Evolutionary conservation across 108 stramenopile species (phyloP).

Genomic region (Cyclotella atomus): DNA sequence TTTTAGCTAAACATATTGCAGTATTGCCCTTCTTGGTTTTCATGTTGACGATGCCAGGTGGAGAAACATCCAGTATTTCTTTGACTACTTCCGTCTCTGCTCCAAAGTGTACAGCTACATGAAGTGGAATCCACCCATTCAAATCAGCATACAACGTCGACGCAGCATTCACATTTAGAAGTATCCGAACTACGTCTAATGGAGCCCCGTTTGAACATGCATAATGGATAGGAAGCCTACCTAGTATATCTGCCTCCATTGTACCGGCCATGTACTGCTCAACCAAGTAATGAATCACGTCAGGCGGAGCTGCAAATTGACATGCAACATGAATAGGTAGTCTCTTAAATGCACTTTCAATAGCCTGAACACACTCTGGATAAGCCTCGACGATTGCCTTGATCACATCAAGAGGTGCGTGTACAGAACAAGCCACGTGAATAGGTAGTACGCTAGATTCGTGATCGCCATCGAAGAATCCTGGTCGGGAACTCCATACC

Average conservation of each 20-base stretch:
- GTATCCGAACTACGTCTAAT: conserved; percentile 69
- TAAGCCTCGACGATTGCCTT: conserved; percentile 64
- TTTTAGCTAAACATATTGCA: conserved; percentile 29
- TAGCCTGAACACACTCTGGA: conserved; percentile 59
- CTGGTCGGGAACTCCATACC: conserved; percentile 80
- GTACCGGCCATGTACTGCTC: conserved; percentile 61
- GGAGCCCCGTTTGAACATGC: conserved; percentile 86
- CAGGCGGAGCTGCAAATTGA: conserved; percentile 68
- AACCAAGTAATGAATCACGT: conserved; percentile 69
- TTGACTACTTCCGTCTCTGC: conserved; percentile 24
- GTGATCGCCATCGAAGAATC: conserved; percentile 82
- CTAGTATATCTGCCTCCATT: conserved; percentile 77
- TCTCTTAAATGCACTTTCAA: conserved; percentile 71
- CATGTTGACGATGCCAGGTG: conserved; percentile 11
- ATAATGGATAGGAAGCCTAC: conserved; percentile 83
- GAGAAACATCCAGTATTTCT: conserved; percentile 17
- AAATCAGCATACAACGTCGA: conserved; percentile 25
- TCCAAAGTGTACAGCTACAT: conserved; percentile 43
- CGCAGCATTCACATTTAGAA: conserved; percentile 66
- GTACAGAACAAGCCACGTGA: conserved; percentile 83
- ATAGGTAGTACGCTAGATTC: conserved; percentile 73
- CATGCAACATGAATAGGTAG: conserved; percentile 81
- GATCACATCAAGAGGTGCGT: conserved; percentile 66
- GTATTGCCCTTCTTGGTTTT: conserved; percentile 34
- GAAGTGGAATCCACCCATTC: conserved; percentile 45